These are phyloP conservation scores for Apostasia shenzhenica DNA, from an alignment of 106 monocot species.

Conservation along the genomic window DNA sequence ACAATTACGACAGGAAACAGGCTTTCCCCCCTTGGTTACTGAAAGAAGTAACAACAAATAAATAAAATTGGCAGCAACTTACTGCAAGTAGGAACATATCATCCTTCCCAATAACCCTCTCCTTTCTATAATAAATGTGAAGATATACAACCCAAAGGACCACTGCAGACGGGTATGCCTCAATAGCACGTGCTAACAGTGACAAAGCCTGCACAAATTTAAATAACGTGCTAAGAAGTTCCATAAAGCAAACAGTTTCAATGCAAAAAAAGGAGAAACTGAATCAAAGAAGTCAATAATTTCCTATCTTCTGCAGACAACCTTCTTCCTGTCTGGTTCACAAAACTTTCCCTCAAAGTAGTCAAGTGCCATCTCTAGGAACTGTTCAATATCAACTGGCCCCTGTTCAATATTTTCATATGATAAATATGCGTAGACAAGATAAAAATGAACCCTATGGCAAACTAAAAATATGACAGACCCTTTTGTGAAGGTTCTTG, in stretches of 20 bases:
- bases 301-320: conserved; percentile 8
- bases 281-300: neutral
- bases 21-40: too few relatives aligned
- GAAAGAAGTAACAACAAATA: neutral
- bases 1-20: too few relatives aligned
- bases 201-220: conserved; percentile 52
- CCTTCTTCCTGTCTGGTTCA: conserved; percentile 55
- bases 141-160: conserved; percentile 77
- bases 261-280: neutral
- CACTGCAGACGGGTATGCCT: conserved; percentile 53
- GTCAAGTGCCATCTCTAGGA: conserved; percentile 65
- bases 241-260: neutral
- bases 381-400: conserved; percentile 58
- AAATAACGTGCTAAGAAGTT: conserved; percentile 1
- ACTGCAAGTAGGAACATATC: conserved; percentile 90
- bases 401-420: conserved; percentile 38
- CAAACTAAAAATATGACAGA: too few relatives aligned
- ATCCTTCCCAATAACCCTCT: conserved; percentile 64
- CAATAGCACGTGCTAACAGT: conserved; percentile 66
- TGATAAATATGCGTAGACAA: conserved; percentile 7
- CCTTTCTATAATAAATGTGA: conserved; percentile 69
- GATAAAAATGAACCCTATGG: too few relatives aligned
- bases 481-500: too few relatives aligned
- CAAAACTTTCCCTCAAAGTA: conserved; percentile 27
- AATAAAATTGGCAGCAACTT: conserved; percentile 9